Evolutionary conservation across 257 asterid genomes (phyloP), one percentile per base, ranked within the genome.

Genomic region (Agastache rugosa): DNA sequence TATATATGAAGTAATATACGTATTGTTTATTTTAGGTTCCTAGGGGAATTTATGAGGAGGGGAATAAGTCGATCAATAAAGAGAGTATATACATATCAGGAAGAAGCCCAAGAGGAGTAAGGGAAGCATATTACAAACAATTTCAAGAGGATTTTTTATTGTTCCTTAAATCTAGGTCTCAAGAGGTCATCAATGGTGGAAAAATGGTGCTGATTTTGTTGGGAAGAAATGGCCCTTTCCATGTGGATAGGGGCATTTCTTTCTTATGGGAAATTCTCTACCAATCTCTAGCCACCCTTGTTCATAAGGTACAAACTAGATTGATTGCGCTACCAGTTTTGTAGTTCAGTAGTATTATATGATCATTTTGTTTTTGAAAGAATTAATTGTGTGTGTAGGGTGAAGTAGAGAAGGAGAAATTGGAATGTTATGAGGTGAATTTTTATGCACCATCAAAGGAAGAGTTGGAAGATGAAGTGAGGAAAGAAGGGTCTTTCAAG

Each of bases 381-480:
- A 14, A 1, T 2, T 2, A 11, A 0, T 10, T 23, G 42, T 14
- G 25, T 23, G 3, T 69, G 27, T 35, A 94, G 98, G 98, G 99
- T 35, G 85, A 81, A 23, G 62, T 92, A 17, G 85, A 85, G 67
- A 82, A 85, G 85, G 94, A 78, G 48, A 87, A 72, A 54, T 62
- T 92, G 11, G 94, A 90, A 29, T 74, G 76, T 0, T 92, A 95
- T 11, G 98, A 95, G 19, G 93, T 89, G 29, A 89, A 95, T 67
- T 95, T 90, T 39, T 95, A 90, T 74, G 94, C 97, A 8, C 91
- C 99, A 44, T 84, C 89, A 14, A 84, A 79, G 50, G 91, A 87
- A 68, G 98, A 95, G 78, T 4, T 92, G 63, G 96, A 87, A 81
- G 88, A 85, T 2, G 83, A 80, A 65, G 84, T 86, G 8, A 83